These are phyloP conservation scores for Jaltomata sinuosa DNA, from an alignment of 257 asterid species.

Conservation along the genomic window DNA sequence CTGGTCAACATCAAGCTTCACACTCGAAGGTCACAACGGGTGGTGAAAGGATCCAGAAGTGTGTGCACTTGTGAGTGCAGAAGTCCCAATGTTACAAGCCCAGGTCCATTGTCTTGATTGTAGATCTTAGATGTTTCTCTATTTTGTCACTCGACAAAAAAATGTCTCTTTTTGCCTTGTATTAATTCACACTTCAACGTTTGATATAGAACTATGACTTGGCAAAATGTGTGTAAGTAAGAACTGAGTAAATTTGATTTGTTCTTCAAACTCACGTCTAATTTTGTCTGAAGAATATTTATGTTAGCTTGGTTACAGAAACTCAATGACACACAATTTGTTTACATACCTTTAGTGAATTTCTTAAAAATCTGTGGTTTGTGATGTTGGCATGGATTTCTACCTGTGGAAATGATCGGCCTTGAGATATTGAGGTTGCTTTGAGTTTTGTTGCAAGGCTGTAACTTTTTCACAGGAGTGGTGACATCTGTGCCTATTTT, in stretches of 20 bases:
- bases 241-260: background rate
- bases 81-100: conserved; percentile 51
- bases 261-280: background rate
- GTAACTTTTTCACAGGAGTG: background rate
- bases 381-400: background rate
- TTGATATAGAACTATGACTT: background rate
- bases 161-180: background rate
- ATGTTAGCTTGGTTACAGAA: background rate
- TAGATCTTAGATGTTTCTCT: background rate
- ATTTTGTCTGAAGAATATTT: background rate
- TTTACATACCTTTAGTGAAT: background rate
- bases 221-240: background rate
- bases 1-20: conserved; percentile 82
- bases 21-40: conserved; percentile 71
- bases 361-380: background rate
- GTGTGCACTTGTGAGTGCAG: conserved; percentile 75
- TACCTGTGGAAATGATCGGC: background rate
- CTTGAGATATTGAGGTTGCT: background rate
- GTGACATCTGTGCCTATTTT: background rate
- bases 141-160: background rate
- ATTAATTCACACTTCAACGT: background rate
- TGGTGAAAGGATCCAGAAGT: conserved; percentile 77
- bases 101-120: conserved; percentile 30
- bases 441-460: background rate
- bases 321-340: background rate